A percentile compares a stretch with the other conserved stretches of the same genome.
phyloP scores from a whole-genome alignment of 371 early-diverging fungal genomes.

The Mortierella sp. region DNA sequence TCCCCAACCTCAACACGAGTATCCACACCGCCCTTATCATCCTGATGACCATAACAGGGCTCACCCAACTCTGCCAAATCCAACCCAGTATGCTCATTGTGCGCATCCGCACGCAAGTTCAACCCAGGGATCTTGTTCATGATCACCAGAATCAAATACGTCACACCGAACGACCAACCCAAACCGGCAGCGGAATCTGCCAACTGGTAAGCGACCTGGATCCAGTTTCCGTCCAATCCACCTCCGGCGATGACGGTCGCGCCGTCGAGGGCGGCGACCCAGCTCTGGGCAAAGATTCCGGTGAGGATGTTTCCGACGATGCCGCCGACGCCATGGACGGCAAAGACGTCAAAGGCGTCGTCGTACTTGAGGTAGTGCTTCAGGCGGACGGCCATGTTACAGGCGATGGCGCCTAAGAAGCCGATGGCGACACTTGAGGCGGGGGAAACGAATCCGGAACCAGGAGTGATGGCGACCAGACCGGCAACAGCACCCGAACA shows the following conservation, averaged over 20 bases:
- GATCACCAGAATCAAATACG: conserved; percentile 78
- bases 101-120: conserved; percentile 79
- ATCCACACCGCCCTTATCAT: conserved; percentile 16
- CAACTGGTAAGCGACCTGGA: conserved; percentile 86
- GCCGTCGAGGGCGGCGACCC: conserved; percentile 84
- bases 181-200: conserved; percentile 83
- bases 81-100: conserved; percentile 79
- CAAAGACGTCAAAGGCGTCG: conserved; percentile 91
- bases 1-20: conserved; percentile 19
- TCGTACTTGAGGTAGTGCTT: conserved; percentile 89
- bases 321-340: conserved; percentile 92
- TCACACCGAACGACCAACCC: conserved; percentile 84
- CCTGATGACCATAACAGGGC: conserved; percentile 62
- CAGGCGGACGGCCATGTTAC: conserved; percentile 83
- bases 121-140: conserved; percentile 88
- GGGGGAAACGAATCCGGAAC: conserved; percentile 90
- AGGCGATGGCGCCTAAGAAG: conserved; percentile 75
- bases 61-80: conserved; percentile 86
- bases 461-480: conserved; percentile 95
- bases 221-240: conserved; percentile 87
- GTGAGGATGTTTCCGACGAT: conserved; percentile 88
- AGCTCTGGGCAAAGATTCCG: conserved; percentile 88
- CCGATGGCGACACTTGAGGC: conserved; percentile 88
- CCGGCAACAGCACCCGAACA: conserved; percentile 95
- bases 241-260: conserved; percentile 78